Conservation (phyloP, 2,329 filamentous ascomycete genomes). For the Pleomassaria siparia region DNA sequence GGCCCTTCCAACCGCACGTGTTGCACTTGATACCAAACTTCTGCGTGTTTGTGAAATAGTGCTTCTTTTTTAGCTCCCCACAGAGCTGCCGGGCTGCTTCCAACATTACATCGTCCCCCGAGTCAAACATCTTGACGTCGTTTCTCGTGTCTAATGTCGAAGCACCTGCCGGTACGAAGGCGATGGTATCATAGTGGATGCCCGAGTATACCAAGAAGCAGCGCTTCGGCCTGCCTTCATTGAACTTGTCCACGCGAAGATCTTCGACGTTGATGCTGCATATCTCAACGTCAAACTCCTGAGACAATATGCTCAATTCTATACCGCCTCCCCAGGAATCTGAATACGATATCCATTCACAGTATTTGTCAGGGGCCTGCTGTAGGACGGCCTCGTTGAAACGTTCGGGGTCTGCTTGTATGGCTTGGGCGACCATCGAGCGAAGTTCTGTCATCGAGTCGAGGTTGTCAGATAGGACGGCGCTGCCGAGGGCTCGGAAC, state of each 20-base stretch:
- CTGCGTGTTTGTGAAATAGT: slow-evolving; percentile 89
- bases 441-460: slow-evolving; percentile 73
- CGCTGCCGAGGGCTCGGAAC: slow-evolving; percentile 84
- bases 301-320: slow-evolving; percentile 80
- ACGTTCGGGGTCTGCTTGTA: slow-evolving; percentile 69
- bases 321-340: slow-evolving; percentile 91
- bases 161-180: slow-evolving; percentile 64
- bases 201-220: slow-evolving; percentile 88
- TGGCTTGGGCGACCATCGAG: slow-evolving; percentile 75
- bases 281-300: slow-evolving; percentile 84
- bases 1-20: slow-evolving; percentile 67
- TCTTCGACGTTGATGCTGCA: slow-evolving; percentile 79
- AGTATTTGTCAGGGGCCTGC: slow-evolving; percentile 70
- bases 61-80: slow-evolving; percentile 63
- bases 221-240: slow-evolving; percentile 65
- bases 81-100: slow-evolving; percentile 60
- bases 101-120: slow-evolving; percentile 56
- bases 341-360: slow-evolving; percentile 74
- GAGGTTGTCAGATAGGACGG: slow-evolving; percentile 65
- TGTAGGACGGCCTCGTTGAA: slow-evolving; percentile 80
- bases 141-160: slow-evolving; percentile 67
- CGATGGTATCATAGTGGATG: slow-evolving; percentile 91
- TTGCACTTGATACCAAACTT: slow-evolving; percentile 80
- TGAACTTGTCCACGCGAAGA: slow-evolving; percentile 71
- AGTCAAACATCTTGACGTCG: slow-evolving; percentile 75